Conservation (phyloP, 257 asterid species). For the Solanum pinnatisectum region DNA sequence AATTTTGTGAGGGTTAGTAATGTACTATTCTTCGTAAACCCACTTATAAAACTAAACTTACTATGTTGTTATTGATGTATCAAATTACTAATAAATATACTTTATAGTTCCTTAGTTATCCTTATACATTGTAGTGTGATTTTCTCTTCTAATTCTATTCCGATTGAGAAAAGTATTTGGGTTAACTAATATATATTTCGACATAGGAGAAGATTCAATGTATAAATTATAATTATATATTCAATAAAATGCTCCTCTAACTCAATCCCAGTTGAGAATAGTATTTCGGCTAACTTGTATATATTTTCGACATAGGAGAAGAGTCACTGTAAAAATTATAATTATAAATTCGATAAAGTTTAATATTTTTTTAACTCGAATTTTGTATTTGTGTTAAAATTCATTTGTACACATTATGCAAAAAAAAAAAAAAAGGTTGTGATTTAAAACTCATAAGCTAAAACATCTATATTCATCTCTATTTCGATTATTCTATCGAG, state of each 20-base stretch:
- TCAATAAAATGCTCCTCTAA: not conserved
- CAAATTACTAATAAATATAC: not conserved
- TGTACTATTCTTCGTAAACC: not conserved
- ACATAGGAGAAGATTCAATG: not conserved
- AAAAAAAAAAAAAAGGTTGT: not conserved
- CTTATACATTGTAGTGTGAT: not conserved
- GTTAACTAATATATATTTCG: not conserved
- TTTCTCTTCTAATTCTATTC: not conserved
- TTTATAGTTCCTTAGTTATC: not conserved
- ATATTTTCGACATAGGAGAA: not conserved
- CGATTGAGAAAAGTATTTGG: not conserved
- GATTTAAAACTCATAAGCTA: not conserved
- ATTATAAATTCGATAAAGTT: not conserved
- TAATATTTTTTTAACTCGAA: not conserved
- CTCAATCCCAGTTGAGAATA: not conserved
- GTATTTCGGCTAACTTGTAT: not conserved
- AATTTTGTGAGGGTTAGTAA: not conserved
- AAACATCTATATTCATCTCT: not conserved
- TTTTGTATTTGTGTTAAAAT: not conserved
- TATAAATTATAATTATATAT: not conserved
- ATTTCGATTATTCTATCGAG: not conserved
- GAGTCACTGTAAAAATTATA: not conserved
- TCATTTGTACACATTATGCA: not conserved
- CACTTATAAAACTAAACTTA: not conserved
- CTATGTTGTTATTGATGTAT: not conserved